Conservation (phyloP, 73 alveolate genomes). For the Tetrahymena borealis region DNA sequence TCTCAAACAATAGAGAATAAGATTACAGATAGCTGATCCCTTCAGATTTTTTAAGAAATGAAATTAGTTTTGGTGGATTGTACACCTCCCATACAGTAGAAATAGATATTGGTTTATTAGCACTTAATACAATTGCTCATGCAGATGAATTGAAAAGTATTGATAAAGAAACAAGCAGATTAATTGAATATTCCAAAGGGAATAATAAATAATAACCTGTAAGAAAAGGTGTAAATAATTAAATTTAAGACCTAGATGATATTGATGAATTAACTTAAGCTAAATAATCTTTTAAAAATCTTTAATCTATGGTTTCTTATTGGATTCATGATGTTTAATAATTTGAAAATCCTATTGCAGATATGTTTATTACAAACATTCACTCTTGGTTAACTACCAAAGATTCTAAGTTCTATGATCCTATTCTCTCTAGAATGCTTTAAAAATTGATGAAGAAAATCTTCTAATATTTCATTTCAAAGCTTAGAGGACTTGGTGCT, state of each 20-base stretch:
- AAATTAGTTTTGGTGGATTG: constrained; percentile 8
- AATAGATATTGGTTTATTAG: constrained; percentile 15
- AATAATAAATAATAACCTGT: background rate
- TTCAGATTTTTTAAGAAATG: constrained; percentile 6
- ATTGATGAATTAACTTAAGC: constrained; percentile 35
- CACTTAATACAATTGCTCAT: constrained; percentile 23
- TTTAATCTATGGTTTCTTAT: background rate
- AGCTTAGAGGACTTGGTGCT: constrained; percentile 18
- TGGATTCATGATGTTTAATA: constrained; percentile 10
- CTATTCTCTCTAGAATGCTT: constrained; percentile 15
- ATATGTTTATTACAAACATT: constrained; percentile 5
- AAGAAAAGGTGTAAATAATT: background rate
- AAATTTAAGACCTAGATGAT: constrained; percentile 2
- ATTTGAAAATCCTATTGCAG: constrained; percentile 3
- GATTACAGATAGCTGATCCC: constrained; percentile 34
- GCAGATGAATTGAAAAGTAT: constrained; percentile 27
- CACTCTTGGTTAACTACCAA: constrained; percentile 18
- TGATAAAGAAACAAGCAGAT: constrained; percentile 28
- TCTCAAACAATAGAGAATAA: background rate
- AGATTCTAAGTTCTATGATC: constrained; percentile 25
- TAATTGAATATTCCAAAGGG: background rate
- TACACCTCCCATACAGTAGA: constrained; percentile 19
- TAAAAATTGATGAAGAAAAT: constrained; percentile 8
- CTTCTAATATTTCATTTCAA: constrained; percentile 1
- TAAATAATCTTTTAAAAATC: constrained; percentile 11